These are phyloP conservation scores for Lumnitzera littorea DNA, from an alignment of 345 rosid genomes.

Conservation along the genomic window DNA sequence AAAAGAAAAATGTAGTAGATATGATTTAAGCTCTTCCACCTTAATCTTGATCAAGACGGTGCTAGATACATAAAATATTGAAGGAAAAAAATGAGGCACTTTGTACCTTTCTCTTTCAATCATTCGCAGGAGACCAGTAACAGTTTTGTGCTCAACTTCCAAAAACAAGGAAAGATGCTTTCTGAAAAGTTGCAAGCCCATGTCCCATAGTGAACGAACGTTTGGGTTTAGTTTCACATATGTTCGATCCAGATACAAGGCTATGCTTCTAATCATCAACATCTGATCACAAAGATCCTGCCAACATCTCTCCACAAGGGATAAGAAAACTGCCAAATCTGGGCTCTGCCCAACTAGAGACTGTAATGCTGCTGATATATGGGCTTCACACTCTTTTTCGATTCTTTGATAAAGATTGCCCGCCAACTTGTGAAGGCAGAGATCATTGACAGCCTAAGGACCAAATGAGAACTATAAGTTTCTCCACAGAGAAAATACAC, in stretches of 20 bases:
- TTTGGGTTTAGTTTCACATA: conserved; percentile 84
- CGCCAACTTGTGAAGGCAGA: conserved; percentile 86
- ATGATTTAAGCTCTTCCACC: neutral
- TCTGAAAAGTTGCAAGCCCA: conserved; percentile 95
- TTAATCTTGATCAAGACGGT: neutral
- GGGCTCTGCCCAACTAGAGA: conserved; percentile 94
- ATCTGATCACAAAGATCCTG: conserved; percentile 92
- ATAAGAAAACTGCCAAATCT: conserved; percentile 81
- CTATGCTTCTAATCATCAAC: conserved; percentile 95
- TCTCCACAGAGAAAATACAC: conserved; percentile 5
- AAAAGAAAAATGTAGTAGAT: no score
- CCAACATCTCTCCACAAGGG: conserved; percentile 93
- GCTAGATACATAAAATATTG: neutral
- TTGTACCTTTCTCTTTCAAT: conserved; percentile 90
- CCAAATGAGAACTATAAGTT: conserved; percentile 10
- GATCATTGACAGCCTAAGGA: conserved; percentile 79
- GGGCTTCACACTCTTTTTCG: conserved; percentile 83
- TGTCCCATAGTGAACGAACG: conserved; percentile 90
- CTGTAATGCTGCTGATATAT: conserved; percentile 65
- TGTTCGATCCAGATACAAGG: conserved; percentile 83
- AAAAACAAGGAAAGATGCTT: conserved; percentile 73
- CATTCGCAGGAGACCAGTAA: conserved; percentile 85
- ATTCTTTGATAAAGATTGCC: conserved; percentile 83
- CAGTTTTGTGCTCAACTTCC: conserved; percentile 95
- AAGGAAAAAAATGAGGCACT: neutral